These are phyloP conservation scores for Cryptosporidium baileyi DNA, from an alignment of 169 alveolate genomes.

Conservation along the genomic window DNA sequence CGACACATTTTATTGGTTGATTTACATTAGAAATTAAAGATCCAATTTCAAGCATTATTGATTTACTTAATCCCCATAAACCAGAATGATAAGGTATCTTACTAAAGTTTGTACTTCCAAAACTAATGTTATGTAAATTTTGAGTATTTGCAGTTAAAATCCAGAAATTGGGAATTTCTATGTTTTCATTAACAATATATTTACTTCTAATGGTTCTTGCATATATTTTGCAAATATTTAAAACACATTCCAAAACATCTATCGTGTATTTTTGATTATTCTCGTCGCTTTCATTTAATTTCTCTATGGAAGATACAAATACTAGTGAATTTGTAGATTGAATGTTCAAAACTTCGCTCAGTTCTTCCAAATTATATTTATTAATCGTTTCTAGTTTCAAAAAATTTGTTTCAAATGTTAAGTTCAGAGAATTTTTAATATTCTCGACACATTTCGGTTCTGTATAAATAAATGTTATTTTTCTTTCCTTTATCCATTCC, in stretches of 20 bases:
- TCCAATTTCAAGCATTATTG: constrained; percentile 72
- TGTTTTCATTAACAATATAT: background rate
- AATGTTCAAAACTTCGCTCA: background rate
- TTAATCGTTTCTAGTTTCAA: background rate
- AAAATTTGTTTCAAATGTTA: background rate
- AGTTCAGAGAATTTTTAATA: background rate
- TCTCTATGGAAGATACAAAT: constrained; percentile 19
- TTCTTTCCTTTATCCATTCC: background rate
- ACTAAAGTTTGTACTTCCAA: background rate
- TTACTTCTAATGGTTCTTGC: background rate
- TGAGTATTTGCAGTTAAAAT: constrained; percentile 19
- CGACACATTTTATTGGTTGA: constrained; percentile 57
- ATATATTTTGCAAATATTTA: constrained; percentile 20
- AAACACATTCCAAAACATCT: background rate
- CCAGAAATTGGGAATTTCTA: constrained; percentile 37
- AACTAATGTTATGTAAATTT: background rate
- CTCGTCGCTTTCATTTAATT: background rate
- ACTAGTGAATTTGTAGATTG: background rate
- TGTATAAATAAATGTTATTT: background rate
- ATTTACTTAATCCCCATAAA: constrained; percentile 81
- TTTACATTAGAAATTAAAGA: background rate
- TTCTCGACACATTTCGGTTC: background rate
- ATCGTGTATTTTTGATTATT: background rate
- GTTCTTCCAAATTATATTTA: background rate
- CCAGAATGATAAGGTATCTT: constrained; percentile 76